Conservation (phyloP, 768 basidiomycete species). For the Omphalotus guepiniiformis region DNA sequence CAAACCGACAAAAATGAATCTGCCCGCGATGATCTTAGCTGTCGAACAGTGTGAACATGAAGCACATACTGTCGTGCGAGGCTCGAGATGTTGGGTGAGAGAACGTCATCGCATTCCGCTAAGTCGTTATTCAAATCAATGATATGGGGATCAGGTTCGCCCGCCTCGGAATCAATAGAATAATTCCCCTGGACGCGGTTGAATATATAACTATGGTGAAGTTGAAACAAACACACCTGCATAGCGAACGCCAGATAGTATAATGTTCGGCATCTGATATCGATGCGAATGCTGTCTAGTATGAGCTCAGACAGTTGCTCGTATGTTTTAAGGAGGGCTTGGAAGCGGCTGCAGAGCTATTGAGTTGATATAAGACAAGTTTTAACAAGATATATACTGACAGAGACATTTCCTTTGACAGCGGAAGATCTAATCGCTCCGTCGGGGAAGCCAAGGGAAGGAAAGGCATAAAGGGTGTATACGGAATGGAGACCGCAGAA, state of each 20-base stretch:
- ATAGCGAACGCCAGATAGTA: slow-evolving; percentile 80
- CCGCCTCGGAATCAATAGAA: slow-evolving; percentile 71
- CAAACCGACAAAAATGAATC: slow-evolving; percentile 86
- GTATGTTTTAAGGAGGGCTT: slow-evolving; percentile 86
- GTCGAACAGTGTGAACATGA: background rate
- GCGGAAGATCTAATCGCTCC: slow-evolving; percentile 61
- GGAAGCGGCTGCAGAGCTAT: slow-evolving; percentile 67
- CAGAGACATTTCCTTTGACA: slow-evolving; percentile 89
- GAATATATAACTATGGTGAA: background rate
- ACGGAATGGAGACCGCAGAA: slow-evolving; percentile 40
- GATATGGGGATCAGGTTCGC: slow-evolving; percentile 89
- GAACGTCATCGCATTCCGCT: slow-evolving; percentile 67
- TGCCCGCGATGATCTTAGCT: slow-evolving; percentile 27
- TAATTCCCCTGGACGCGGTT: slow-evolving; percentile 68
- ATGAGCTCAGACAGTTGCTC: slow-evolving; percentile 85
- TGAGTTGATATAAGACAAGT: slow-evolving; percentile 9
- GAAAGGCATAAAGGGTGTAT: slow-evolving; percentile 38
- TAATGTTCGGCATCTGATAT: slow-evolving; percentile 80
- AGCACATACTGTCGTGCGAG: slow-evolving; percentile 64
- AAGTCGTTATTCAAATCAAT: slow-evolving; percentile 82
- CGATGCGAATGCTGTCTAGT: slow-evolving; percentile 81
- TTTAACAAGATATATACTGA: slow-evolving; percentile 34
- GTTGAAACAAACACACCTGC: slow-evolving; percentile 43
- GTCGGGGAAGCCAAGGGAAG: slow-evolving; percentile 37
- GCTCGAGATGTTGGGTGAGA: slow-evolving; percentile 55